phyloP scores from a whole-genome alignment of 1,284 basidiomycete genomes.

The Microstroma glucosiphilum region DNA sequence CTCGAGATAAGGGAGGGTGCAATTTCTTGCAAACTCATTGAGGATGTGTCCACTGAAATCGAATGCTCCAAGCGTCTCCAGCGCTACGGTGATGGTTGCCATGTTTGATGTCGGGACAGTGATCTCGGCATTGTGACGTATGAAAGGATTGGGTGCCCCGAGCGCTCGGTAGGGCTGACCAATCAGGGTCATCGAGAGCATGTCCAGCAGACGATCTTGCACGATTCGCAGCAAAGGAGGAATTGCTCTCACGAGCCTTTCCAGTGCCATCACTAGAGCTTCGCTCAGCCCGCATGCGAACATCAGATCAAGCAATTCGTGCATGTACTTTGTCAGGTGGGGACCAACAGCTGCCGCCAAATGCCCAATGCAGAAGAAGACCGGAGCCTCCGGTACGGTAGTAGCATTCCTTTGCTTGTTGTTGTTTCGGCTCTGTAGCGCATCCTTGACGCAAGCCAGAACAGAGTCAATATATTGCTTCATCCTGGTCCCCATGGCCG shows the following conservation, averaged over 20 bases:
- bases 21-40: slow-evolving; percentile 90
- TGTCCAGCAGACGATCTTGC: slow-evolving; percentile 62
- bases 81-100: slow-evolving; percentile 75
- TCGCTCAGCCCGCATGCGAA: slow-evolving; percentile 90
- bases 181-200: slow-evolving; percentile 43
- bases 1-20: slow-evolving; percentile 88
- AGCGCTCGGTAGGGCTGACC: slow-evolving; percentile 45
- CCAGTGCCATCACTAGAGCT: slow-evolving; percentile 75
- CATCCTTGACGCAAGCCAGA: slow-evolving; percentile 81
- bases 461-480: slow-evolving; percentile 90
- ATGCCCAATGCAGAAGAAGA: slow-evolving; percentile 97
- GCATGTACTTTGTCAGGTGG: slow-evolving; percentile 87
- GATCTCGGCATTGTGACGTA: neutral
- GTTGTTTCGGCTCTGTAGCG: slow-evolving; percentile 75
- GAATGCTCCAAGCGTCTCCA: slow-evolving; percentile 82
- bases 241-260: slow-evolving; percentile 79
- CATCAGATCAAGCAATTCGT: slow-evolving; percentile 95
- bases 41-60: slow-evolving; percentile 82
- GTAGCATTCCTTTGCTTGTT: slow-evolving; percentile 63
- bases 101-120: slow-evolving; percentile 3
- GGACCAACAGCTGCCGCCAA: slow-evolving; percentile 90
- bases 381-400: slow-evolving; percentile 79
- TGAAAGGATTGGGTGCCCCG: slow-evolving; percentile 32
- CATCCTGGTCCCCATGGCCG: slow-evolving; percentile 87
- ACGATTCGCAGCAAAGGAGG: slow-evolving; percentile 85